A percentile compares a stretch with the other conserved stretches of the same genome.
These are phyloP conservation scores for Boletus sensibilis DNA, from an alignment of 768 basidiomycete genomes.

Conservation along the genomic window DNA sequence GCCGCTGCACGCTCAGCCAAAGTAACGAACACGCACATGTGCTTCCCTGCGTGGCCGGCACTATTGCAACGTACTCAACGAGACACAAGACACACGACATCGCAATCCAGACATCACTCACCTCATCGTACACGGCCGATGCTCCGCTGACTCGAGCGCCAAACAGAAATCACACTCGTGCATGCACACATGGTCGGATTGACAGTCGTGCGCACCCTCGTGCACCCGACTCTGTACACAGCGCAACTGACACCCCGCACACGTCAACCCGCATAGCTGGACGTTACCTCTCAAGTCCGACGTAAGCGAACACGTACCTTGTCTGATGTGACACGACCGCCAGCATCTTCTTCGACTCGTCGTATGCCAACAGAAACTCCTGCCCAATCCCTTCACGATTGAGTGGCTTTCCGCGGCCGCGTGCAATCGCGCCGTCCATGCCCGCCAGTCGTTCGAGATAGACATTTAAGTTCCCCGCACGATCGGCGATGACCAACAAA, in stretches of 20 bases:
- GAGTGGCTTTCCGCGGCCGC: slow-evolving; percentile 32
- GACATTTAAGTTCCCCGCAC: slow-evolving; percentile 34
- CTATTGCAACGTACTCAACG: slow-evolving; percentile 29
- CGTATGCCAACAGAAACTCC: slow-evolving; percentile 47
- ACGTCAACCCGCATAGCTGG: slow-evolving; percentile 50
- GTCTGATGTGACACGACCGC: slow-evolving; percentile 41
- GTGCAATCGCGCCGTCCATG: slow-evolving; percentile 34
- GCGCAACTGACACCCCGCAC: slow-evolving; percentile 45
- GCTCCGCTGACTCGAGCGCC: slow-evolving; percentile 29
- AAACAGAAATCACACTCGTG: slow-evolving; percentile 43
- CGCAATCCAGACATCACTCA: slow-evolving; percentile 28
- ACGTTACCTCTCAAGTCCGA: slow-evolving; percentile 43
- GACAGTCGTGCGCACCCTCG: slow-evolving; percentile 47
- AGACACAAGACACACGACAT: not conserved
- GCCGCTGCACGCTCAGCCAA: accelerated
- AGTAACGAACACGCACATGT: slow-evolving; percentile 41
- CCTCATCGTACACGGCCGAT: slow-evolving; percentile 45
- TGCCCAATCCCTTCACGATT: slow-evolving; percentile 47
- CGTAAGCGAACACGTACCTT: slow-evolving; percentile 33
- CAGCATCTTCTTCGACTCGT: slow-evolving; percentile 51
- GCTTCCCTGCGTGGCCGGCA: slow-evolving; percentile 55
- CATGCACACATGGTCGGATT: slow-evolving; percentile 47
- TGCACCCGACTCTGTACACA: slow-evolving; percentile 51
- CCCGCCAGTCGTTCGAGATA: slow-evolving; percentile 37
- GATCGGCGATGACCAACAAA: slow-evolving; percentile 42